phyloP scores from a whole-genome alignment of 305 asterid genomes.

The Rubia occidens region DNA sequence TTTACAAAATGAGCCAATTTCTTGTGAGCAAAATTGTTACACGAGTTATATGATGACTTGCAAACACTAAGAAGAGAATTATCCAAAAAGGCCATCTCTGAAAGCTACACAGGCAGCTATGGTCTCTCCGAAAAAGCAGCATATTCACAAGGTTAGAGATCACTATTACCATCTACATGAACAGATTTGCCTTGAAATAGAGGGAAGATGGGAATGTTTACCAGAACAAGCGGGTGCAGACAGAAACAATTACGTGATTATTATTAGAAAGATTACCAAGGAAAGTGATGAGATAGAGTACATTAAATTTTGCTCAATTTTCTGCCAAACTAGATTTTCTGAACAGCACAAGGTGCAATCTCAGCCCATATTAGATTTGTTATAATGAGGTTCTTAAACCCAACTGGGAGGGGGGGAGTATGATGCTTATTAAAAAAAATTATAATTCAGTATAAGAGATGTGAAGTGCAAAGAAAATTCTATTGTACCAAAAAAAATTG shows the following conservation, averaged over 20 bases:
- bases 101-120: background rate
- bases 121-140: background rate
- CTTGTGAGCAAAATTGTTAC: background rate
- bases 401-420: background rate
- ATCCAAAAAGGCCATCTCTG: background rate
- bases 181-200: background rate
- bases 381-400: background rate
- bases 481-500: background rate
- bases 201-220: slow-evolving; percentile 1
- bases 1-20: background rate
- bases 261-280: background rate
- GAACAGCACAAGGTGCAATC: background rate
- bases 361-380: background rate
- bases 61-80: background rate
- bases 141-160: slow-evolving; percentile 3
- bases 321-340: no score
- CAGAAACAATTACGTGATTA: background rate
- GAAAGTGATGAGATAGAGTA: no score
- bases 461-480: background rate
- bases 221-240: background rate
- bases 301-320: no score
- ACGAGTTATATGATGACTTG: background rate
- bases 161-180: background rate
- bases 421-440: background rate
- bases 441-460: background rate